Base-by-base conservation (phyloP, 495 filamentous ascomycete genomes). In the Hypoxylon crocopeplum region DNA sequence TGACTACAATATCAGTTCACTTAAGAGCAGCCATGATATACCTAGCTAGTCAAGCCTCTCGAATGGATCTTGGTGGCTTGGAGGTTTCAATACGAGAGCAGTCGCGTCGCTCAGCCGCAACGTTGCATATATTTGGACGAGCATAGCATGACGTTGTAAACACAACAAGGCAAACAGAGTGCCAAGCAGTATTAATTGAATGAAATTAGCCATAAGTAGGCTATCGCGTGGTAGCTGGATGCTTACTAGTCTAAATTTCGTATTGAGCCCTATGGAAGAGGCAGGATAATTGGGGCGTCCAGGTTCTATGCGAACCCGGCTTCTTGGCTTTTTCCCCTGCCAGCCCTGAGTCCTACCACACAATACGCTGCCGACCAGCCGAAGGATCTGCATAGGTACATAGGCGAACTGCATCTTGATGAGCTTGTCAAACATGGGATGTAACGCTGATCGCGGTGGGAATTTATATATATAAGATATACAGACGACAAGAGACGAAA, bases 261-360 rank as follows among this genome's bases (percentile, higher is more conserved):
- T 34, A 16, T 25, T 22, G 16, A 11, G 25, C 42, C 37, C 41
- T 54, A 54, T 45, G 16, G 42, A 40, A 33, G 17, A 48, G 17
- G 25, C 21, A 11, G 22, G 22, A n/a, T n/a, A n/a, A n/a, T n/a
- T n/a, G n/a, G n/a, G n/a, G n/a, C n/a, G n/a, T n/a, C n/a, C n/a
- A n/a, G n/a, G n/a, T n/a, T n/a, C n/a, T n/a, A n/a, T n/a, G n/a
- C n/a, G n/a, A n/a, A n/a, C n/a, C 37, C 27, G 11, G 32, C 16
- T 30, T 36, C 59, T 62, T 56, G 59, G 59, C 59, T 44, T 11
- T 19, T n/a, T n/a, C n/a, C n/a, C n/a, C 42, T 5, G 2, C 7
- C 10, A 13, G n/a, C 19, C 32, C 16, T 32, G n/a, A 48, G 6
- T 17, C 20, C 10, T 11, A 16, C 29, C 20, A 20, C 33, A 39